Base-by-base conservation (phyloP, 768 basidiomycete genomes). In the Auricularia sp. region DNA sequence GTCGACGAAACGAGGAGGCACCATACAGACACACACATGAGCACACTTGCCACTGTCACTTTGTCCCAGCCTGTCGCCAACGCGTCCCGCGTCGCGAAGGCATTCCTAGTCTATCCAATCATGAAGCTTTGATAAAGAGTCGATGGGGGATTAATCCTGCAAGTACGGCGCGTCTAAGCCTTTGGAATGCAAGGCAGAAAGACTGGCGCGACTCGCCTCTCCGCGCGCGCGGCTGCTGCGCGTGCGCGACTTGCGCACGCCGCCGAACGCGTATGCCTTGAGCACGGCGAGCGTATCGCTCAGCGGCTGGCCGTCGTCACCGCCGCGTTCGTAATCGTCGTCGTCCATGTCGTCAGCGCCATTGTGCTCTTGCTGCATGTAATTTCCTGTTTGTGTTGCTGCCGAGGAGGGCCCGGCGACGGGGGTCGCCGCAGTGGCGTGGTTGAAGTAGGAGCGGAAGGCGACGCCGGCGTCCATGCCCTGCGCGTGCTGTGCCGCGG, bases 201-300 rank as follows among this genome's bases (percentile, higher is more conserved):
- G 39, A 42, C 39, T 42, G 13, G 39, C 39, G 39, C 39, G 39
- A 42, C 39, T 42, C 39, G 39, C 39, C 39, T 42, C 39, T 42
- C 39, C 39, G 39, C 39, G 39, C 39, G 39, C 7, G 39, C 39
- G 39, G 39, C 39, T 42, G 56, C 18, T 59, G 24, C 88, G 82
- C 54, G 87, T 81, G 65, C 91, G 84, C 64, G 90, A 88, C 74
- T 91, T 82, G 62, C 91, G 87, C 68, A 92, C 78, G 21, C 89
- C 89, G 37, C 91, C 92, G 73, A 93, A 94, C 45, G 92, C 87
- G 73, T 93, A 90, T 54, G 91, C 91, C 77, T 93, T 94, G 77
- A 94, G 92, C 65, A 93, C 90, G 63, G 92, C 91, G 59, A 94
- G 83, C 36, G 92, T 93, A 33, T 89, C 88, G 62, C 88, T 90